Conservation (phyloP, 2,329 filamentous ascomycete genomes). For the Paecilomyces sp. region DNA sequence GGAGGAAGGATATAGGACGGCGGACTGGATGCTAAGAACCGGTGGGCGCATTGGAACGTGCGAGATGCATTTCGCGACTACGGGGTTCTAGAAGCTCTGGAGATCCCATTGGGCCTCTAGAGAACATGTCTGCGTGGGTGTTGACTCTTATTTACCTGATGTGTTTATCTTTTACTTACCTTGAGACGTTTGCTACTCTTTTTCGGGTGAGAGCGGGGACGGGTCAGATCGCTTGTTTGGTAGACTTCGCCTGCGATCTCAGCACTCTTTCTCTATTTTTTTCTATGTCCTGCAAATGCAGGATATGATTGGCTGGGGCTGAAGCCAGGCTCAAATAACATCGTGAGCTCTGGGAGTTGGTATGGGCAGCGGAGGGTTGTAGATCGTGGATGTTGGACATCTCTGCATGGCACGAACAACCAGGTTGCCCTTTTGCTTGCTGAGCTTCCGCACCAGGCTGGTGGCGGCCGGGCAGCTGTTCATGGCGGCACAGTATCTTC, state of each 20-base stretch:
- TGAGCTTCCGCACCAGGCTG: not conserved
- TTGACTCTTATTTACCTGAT: not conserved
- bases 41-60: not conserved
- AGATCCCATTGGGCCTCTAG: not conserved
- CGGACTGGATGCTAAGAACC: not conserved
- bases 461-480: slow-evolving; percentile 2
- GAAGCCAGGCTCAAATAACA: not conserved
- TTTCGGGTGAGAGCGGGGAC: not conserved
- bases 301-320: not conserved
- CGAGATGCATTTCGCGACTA: not conserved
- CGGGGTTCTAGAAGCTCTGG: not conserved
- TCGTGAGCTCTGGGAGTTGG: not conserved
- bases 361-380: slow-evolving; percentile 12
- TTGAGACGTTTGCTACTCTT: not conserved
- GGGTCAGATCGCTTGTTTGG: not conserved
- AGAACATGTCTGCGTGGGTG: not conserved
- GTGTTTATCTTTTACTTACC: not conserved
- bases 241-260: not conserved
- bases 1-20: not conserved
- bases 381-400: slow-evolving; percentile 23
- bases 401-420: slow-evolving; percentile 23
- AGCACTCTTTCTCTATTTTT: not conserved
- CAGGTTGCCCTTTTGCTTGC: not conserved
- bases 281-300: not conserved
- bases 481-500: slow-evolving; percentile 2